Base-by-base conservation (phyloP, 1,284 basidiomycete species). In the Inonotus obliquus region DNA sequence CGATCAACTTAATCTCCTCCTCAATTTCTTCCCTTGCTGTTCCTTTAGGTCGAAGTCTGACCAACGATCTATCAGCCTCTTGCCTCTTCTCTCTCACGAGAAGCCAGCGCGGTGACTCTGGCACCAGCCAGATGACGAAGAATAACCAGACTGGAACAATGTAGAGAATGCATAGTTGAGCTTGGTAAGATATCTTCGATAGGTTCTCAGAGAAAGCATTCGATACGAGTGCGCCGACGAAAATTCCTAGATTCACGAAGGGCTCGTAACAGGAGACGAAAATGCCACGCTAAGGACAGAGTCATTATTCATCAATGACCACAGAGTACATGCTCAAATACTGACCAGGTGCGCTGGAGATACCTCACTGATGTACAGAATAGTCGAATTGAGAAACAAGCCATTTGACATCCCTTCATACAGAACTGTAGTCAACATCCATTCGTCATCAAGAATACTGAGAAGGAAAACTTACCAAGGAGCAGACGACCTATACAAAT, bases 61-160 rank as follows among this genome's bases (percentile, higher is more conserved):
- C 49, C 29, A 65, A 27, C 21, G 62, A 44, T 13, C 59, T 44
- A 23, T 53, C 51, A 17, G 64, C 65, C 17, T 65, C 59, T 52
- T 48, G 54, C 27, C 55, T 37, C 32, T 55, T 54, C 19, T 58
- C 65, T 19, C 62, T 62, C 29, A 61, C 57, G 10, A 53, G 59
- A 7, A 65, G 59, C 65, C 65, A 66, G 25, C 65, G 65, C 13
- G 65, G 65, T 11, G 65, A 64, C 54, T 66, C 65, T 13, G 65
- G 65, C 9, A 66, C 27, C 37, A 65, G 47, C 54, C 63, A 63
- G 32, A 63, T 53, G 49, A 51, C 47, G 60, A 66, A 57, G 38
- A 65, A 60, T 45, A 66, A 38, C 41, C 54, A 61, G 2, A 63
- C 59, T 9, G 65, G 65, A 14, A 66, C 59, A 13, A 61, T 51